Base-by-base conservation (phyloP, 176 grass and related monocot genomes). In the Cocos nucifera region DNA sequence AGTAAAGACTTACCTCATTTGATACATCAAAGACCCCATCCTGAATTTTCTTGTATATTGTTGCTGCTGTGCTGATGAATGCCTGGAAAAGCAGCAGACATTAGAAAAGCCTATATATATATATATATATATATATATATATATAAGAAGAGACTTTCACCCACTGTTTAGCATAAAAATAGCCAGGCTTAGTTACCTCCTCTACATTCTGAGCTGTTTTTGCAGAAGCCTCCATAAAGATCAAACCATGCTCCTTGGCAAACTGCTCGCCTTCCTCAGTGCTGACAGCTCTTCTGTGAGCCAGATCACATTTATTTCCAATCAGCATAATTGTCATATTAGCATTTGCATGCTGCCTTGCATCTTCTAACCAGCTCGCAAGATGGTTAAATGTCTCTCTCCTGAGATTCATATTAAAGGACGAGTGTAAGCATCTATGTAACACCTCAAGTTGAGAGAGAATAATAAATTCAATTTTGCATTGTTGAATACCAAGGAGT, bases 301-400 rank as follows among this genome's bases (percentile, higher is more conserved):
- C 50, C 28, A 89, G 72, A 64, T 89, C 86, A 3, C 71, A 85
- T 51, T 85, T 89, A 51, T 89, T 89, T 8, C 86, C 86, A n/a
- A 85, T 51, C 3, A 89, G 67, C 86, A 89, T 85, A 49, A 89
- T 82, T n/a, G 78, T 79, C 86, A 89, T 89, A 60, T 85, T 89
- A 22, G 87, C 75, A 27, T 77, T 90, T 0, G 86, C 78, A 9
- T 85, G 87, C n/a, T 90, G 75, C 75, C 82, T 85, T 53, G 86
- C 86, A 61, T 89, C 86, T 57, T 89, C 86, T 24, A 89, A 72
- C 86, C 86, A 85, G 67, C 86, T 89, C 6, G 75, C 86, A 4
- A 89, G 86, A 61, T 89, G 86, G 50, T 89, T 90, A 49, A 90
- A 90, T 20, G 82, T 90, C 79, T 90, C 87, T 72, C 87, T 85